Evolutionary conservation across 177 flowering plant genomes (phyloP), one percentile per base, ranked within the genome.

Genomic region (Vitis hybrid): DNA sequence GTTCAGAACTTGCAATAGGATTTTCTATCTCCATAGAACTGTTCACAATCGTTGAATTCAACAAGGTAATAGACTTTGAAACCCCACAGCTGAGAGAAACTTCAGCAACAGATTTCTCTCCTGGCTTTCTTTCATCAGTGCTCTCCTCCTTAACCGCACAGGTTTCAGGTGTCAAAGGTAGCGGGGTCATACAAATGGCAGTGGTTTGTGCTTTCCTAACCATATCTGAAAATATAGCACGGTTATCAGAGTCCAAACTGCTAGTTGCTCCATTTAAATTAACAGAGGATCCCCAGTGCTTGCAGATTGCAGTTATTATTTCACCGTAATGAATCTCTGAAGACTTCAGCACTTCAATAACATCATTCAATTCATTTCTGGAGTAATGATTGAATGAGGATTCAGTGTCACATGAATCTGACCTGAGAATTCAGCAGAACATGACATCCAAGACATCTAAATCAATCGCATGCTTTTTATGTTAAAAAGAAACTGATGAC

Each of bases 281-380:
- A 63, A 69, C 62, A 55, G 77, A 65, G 52, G 84, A 22, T 71
- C 75, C 79, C 97, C 92, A 91, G 56, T 88, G 79, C 74, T 74
- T 70, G 62, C 75, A 82, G 75, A 95, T 87, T 44, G 90, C 92
- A 73, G 64, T 75, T 67, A 82, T 65, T 70, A 94, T 83, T 67
- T 67, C 75, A 67, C 76, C 65, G 76, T 87, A 88, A 58, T 70
- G 59, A 62, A 63, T 64, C 71, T 78, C 71, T 33, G 89, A 84
- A 56, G 92, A 82, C 79, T 81, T 86, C 3, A 95, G 80, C 71
- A 79, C 84, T 64, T 89, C 83, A 73, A 89, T 68, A 58, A 95
- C 88, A 65, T 54, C 62, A 61, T 72, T 70, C 71, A 94, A 75
- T 76, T 94, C 97, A 83, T 84, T 79, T 64, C 74, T 82, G 75